Base-by-base conservation (phyloP, 2,329 filamentous ascomycete species). In the Sclerotinia minor region DNA sequence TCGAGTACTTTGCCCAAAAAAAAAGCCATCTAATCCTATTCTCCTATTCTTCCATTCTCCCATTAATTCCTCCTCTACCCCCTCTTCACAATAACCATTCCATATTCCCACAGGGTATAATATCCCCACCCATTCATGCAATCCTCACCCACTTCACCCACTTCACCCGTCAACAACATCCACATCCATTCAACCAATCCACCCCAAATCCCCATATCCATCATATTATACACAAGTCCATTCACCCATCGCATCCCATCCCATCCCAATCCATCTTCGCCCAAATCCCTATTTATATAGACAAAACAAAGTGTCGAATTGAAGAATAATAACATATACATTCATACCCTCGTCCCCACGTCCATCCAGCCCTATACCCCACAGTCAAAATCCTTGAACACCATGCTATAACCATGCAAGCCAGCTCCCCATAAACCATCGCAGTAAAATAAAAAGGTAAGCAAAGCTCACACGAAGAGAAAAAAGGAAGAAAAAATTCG, bases 211-310 rank as follows among this genome's bases (percentile, higher is more conserved):
- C 44, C 44, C 9, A 61, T 49, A 15, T 44, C 58, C 19, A n/a
- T 24, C 53, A 49, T 60, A 60, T 24, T 60, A n/a, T 60, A 60
- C 58, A 60, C 58, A 60, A 47, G 29, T 9, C 44, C 19, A 29
- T 17, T 8, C 58, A 24, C 21, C 45, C n/a, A n/a, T n/a, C n/a
- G n/a, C n/a, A n/a, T n/a, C n/a, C 58, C 44, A 5, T 49, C 21
- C 44, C 29, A 35, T 35, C 19, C 44, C 21, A 24, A 35, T 13
- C 44, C 26, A 35, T 38, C 58, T 17, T 44, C 29, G 9, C 44
- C 58, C 29, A 49, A 49, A 61, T 61, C 58, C 58, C 44, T 61
- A 61, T 49, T 45, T 49, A 50, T 61, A 61, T 61, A 41, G 38
- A 57, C 54, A 57, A 61, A 57, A 61, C 29, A 19, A 61, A 49